Conservation (phyloP, 202 grass and related monocot species). For the Panicum virgatum region DNA sequence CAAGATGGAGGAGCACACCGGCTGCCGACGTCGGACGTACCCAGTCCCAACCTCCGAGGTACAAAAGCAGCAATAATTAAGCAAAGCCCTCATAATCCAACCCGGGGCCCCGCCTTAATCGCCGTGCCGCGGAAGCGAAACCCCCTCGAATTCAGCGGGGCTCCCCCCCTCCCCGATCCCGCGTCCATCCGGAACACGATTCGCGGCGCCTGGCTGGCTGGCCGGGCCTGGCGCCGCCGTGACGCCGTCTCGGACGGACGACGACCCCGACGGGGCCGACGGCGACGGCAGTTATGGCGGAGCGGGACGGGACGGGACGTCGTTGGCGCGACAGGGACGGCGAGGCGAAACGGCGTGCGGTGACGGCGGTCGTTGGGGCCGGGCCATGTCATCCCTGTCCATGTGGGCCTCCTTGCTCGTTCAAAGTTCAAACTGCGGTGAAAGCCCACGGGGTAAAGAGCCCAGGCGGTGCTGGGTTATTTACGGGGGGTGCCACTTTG, state of each 20-base stretch:
- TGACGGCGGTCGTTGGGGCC: background rate
- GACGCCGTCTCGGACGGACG: background rate
- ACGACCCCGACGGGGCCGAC: background rate
- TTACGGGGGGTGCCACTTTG: slow-evolving; percentile 12
- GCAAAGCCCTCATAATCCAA: background rate
- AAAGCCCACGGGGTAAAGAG: background rate
- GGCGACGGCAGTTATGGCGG: slow-evolving; percentile 31
- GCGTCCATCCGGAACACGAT: background rate
- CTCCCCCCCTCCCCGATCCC: background rate
- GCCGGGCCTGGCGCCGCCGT: background rate
- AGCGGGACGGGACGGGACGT: background rate
- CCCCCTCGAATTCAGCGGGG: slow-evolving; percentile 47
- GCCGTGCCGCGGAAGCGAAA: slow-evolving; percentile 25
- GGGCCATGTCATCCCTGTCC: background rate
- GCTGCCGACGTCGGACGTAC: background rate
- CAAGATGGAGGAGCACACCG: background rate
- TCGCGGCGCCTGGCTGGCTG: background rate
- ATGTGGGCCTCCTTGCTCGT: background rate
- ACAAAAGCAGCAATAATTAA: slow-evolving; percentile 27
- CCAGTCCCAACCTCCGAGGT: background rate
- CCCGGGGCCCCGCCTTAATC: background rate
- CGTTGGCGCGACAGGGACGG: background rate
- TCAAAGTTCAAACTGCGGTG: background rate
- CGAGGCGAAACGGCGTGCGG: background rate
- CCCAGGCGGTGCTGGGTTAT: background rate